phyloP scores from a whole-genome alignment of 768 basidiomycete genomes.

The Lactarius sp. region DNA sequence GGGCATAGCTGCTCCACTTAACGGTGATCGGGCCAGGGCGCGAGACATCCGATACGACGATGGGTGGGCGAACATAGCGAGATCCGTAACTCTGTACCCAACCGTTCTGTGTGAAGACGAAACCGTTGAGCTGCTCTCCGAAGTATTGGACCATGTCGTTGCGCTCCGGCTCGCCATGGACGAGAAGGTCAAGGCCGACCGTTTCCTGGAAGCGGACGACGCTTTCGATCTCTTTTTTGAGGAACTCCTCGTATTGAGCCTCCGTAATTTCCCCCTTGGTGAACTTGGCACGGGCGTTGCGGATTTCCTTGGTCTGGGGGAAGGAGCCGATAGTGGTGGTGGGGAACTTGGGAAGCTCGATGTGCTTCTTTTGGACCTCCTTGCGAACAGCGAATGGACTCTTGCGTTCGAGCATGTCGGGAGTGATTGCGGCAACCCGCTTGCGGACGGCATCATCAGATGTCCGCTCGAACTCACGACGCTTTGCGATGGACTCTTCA shows the following conservation, averaged over 20 bases:
- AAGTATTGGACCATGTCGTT: conserved; percentile 99
- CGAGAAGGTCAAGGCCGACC: conserved; percentile 92
- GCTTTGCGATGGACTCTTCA: conserved; percentile 84
- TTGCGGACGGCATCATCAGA: conserved; percentile 95
- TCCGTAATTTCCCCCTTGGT: conserved; percentile 84
- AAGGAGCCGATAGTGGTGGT: conserved; percentile 98
- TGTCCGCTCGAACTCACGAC: conserved; percentile 88
- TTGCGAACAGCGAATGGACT: conserved; percentile 84
- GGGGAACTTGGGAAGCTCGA: conserved; percentile 94
- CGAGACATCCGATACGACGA: conserved; percentile 97
- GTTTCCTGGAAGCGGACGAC: conserved; percentile 97
- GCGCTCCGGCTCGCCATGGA: conserved; percentile 98
- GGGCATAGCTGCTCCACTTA: conserved; percentile 94
- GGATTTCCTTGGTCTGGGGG: conserved; percentile 99
- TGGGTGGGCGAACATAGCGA: conserved; percentile 97
- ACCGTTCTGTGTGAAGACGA: conserved; percentile 96
- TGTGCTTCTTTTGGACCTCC: conserved; percentile 81
- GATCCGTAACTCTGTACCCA: conserved; percentile 99
- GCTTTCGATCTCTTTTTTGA: conserved; percentile 92
- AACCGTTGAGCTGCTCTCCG: conserved; percentile 90
- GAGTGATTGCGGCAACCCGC: conserved; percentile 88
- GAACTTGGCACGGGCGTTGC: conserved; percentile 91
- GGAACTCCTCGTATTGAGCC: conserved; percentile 92
- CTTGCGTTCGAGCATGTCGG: conserved; percentile 81
- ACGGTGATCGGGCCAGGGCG: conserved; percentile 92